Evolutionary conservation across 2,329 filamentous ascomycete genomes (phyloP).

Genomic region (Sclerotiophoma versabilis): DNA sequence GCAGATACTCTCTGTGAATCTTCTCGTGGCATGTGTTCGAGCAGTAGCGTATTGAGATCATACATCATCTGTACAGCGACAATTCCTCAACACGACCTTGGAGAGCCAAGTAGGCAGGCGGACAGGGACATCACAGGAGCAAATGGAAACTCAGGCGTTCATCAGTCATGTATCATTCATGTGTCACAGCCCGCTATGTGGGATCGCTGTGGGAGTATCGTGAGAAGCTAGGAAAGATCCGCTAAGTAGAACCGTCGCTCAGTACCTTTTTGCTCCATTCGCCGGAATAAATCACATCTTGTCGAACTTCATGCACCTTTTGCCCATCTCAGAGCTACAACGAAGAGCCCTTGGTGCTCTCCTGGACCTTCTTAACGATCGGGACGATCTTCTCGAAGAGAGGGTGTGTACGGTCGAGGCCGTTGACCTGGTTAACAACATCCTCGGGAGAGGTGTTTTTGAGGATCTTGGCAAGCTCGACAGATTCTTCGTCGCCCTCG

Average conservation of each 20-base stretch:
- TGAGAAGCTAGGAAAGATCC: slow-evolving; percentile 18
- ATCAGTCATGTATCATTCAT: slow-evolving; percentile 16
- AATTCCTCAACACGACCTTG: no score
- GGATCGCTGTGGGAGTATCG: slow-evolving; percentile 17
- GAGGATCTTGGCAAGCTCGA: slow-evolving; percentile 85
- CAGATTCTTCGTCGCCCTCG: slow-evolving; percentile 87
- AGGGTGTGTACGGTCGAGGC: slow-evolving; percentile 77
- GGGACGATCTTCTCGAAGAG: slow-evolving; percentile 78
- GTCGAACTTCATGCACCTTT: not conserved
- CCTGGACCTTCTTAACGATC: slow-evolving; percentile 83
- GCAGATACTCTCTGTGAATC: no score
- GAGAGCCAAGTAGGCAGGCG: no score
- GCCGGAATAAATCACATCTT: slow-evolving; percentile 15
- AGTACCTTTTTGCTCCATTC: slow-evolving; percentile 21
- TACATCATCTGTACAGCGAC: no score
- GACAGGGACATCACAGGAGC: no score
- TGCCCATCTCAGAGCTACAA: slow-evolving; percentile 11
- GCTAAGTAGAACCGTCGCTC: slow-evolving; percentile 18
- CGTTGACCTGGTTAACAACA: slow-evolving; percentile 81
- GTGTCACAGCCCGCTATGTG: slow-evolving; percentile 15
- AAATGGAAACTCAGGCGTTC: not conserved
- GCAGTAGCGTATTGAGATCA: no score
- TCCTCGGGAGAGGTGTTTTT: slow-evolving; percentile 74
- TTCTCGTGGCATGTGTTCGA: no score
- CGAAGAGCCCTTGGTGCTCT: slow-evolving; percentile 14